phyloP scores from a whole-genome alignment of 306 rosid species.

The Lathyrus oleraceus region DNA sequence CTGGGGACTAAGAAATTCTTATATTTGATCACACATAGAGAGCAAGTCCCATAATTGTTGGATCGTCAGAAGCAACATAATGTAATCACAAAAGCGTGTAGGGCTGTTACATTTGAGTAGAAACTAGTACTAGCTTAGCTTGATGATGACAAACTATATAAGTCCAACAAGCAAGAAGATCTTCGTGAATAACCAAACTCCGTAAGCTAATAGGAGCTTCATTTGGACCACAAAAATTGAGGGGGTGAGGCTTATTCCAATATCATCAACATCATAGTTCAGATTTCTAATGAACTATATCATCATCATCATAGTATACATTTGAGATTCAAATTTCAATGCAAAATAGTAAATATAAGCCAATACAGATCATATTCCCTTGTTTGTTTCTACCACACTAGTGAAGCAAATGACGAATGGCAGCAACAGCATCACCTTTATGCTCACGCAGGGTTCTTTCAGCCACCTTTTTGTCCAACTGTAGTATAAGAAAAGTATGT shows the following conservation, averaged over 20 bases:
- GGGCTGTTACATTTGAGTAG: constrained; percentile 2
- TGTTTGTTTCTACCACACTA: constrained; percentile 27
- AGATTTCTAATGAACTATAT: constrained; percentile 16
- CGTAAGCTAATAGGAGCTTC: neutral
- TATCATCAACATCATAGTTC: neutral
- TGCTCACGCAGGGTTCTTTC: constrained; percentile 96
- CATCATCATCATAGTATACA: constrained; percentile 20
- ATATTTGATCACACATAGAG: neutral
- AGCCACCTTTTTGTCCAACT: constrained; percentile 91
- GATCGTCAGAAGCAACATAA: neutral
- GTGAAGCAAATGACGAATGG: constrained; percentile 76
- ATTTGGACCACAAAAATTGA: neutral
- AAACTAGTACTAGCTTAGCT: neutral
- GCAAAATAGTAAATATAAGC: constrained; percentile 20
- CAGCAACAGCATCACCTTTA: constrained; percentile 97
- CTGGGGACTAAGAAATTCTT: too few species aligned
- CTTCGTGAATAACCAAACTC: constrained; percentile 1
- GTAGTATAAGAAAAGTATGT: constrained; percentile 19
- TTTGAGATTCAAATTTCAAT: constrained; percentile 13
- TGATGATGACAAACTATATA: neutral
- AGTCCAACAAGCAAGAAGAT: constrained; percentile 3
- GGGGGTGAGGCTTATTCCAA: neutral
- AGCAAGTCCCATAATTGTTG: neutral
- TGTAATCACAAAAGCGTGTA: neutral
- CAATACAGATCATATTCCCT: neutral